These are phyloP conservation scores for Diaporthe sp. DNA, from an alignment of 2,329 filamentous ascomycete species.

Conservation along the genomic window DNA sequence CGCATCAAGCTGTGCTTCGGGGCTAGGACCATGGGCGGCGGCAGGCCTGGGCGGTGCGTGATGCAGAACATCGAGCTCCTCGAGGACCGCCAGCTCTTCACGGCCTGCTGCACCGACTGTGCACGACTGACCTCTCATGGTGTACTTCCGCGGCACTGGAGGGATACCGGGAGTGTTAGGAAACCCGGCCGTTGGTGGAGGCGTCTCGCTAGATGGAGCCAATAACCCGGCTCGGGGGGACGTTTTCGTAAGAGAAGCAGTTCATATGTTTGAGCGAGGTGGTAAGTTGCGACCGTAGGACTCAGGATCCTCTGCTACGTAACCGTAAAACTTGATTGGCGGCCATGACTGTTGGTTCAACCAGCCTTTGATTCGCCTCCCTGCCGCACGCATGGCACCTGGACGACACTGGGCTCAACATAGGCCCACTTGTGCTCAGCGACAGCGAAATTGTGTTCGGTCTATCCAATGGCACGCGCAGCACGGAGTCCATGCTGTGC, in stretches of 20 bases:
- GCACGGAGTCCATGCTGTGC: neutral
- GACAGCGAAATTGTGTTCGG: neutral
- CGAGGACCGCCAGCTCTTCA: conserved; percentile 5
- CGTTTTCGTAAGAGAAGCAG: neutral
- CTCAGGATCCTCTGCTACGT: neutral
- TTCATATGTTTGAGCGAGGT: neutral
- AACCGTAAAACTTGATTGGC: neutral
- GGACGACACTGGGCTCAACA: neutral
- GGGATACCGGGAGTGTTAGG: neutral
- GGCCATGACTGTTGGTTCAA: neutral
- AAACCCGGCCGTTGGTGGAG: neutral
- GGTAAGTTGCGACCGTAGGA: neutral
- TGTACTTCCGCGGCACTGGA: neutral
- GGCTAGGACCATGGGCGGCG: neutral
- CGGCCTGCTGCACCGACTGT: conserved; percentile 23
- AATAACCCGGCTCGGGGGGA: neutral
- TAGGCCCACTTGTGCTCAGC: neutral
- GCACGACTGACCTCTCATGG: neutral
- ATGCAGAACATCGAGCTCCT: neutral
- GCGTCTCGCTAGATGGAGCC: neutral
- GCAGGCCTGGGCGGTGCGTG: neutral
- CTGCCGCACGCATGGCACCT: neutral
- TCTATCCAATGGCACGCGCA: neutral
- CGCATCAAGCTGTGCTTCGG: conserved; percentile 21
- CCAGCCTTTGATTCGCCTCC: neutral